Percentiles rank a stretch among this genome's conserved stretches.
These are phyloP conservation scores for Fusarium mangiferae DNA, from an alignment of 2,329 filamentous ascomycete genomes.

Conservation along the genomic window DNA sequence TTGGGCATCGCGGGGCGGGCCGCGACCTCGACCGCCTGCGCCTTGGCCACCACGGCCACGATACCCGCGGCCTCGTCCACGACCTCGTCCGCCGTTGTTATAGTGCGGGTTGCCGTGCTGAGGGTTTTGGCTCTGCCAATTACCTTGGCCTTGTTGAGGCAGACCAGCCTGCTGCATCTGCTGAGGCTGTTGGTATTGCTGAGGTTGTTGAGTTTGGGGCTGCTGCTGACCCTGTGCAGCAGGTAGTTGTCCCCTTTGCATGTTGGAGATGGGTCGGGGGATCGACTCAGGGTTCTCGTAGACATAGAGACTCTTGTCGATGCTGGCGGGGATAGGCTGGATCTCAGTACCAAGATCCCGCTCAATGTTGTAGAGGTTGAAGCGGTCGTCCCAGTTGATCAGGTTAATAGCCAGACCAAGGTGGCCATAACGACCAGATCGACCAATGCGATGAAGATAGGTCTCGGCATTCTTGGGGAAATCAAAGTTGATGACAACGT, in stretches of 20 bases:
- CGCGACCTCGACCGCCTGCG: constrained; percentile 50
- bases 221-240: constrained; percentile 47
- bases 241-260: constrained; percentile 48
- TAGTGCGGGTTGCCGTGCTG: constrained; percentile 52
- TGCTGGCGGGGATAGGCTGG: constrained; percentile 90
- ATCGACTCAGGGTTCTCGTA: constrained; percentile 97
- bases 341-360: constrained; percentile 98
- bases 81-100: constrained; percentile 51
- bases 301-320: constrained; percentile 98
- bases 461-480: constrained; percentile 99
- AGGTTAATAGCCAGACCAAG: constrained; percentile 97
- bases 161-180: constrained; percentile 46
- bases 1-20: constrained; percentile 50
- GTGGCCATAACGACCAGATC: constrained; percentile 96
- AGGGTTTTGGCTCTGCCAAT: constrained; percentile 53
- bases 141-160: constrained; percentile 49
- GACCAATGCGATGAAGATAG: constrained; percentile 97
- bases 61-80: constrained; percentile 52
- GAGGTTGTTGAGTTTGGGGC: constrained; percentile 44
- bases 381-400: constrained; percentile 99
- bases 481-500: constrained; percentile 99
- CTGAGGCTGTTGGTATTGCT: constrained; percentile 45
- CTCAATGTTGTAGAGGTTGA: constrained; percentile 99
- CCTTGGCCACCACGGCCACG: constrained; percentile 52
- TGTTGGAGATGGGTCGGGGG: constrained; percentile 77